Base-by-base conservation (phyloP, 768 basidiomycete species). In the Porpolomopsis calyptriformis region DNA sequence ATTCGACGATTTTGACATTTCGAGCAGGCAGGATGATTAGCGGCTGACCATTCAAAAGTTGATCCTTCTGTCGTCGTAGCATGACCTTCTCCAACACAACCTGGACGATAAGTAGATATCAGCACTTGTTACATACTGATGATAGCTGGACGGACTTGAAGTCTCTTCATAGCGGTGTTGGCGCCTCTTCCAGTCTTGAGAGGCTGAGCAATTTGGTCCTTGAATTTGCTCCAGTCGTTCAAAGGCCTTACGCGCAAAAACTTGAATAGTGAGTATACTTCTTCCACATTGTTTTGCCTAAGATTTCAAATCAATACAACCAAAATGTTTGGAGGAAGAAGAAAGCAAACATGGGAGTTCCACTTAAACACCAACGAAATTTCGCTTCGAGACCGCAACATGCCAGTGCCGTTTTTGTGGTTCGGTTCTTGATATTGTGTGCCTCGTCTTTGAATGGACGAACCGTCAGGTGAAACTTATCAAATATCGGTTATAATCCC, bases 341-440 rank as follows among this genome's bases (percentile, higher is more conserved):
- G 8, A 49, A 18, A 26, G 60, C 72, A 43, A 53, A 81, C 82
- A 87, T 74, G 0, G 85, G 84, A 16, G 85, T 87, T 23, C 85
- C 91, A 4, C 88, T 92, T 46, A 93, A 64, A 60, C 83, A 87
- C 92, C 92, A 96, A 44, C 86, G 72, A 61, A 74, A 91, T 55
- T 85, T 87, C 11, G 76, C 74, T 39, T 80, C 61, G n/a, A 94
- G 68, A 4, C 71, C 83, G 49, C 78, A 85, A 49, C 88, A 89
- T 0, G 87, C 90, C 29, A 80, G 68, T 2, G 88, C 79, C 24
- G 76, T 76, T 57, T 89, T 85, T 0, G 83, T 86, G 27, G 72
- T 80, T 41, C 77, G 71, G 56, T 92, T 90, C 70, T 93, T 94
- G 68, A 96, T 94, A 54, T 84, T 87, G 59, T 96, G 92, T 0